Conservation (phyloP, 169 alveolate genomes). For the Amoebophrya sp. region DNA sequence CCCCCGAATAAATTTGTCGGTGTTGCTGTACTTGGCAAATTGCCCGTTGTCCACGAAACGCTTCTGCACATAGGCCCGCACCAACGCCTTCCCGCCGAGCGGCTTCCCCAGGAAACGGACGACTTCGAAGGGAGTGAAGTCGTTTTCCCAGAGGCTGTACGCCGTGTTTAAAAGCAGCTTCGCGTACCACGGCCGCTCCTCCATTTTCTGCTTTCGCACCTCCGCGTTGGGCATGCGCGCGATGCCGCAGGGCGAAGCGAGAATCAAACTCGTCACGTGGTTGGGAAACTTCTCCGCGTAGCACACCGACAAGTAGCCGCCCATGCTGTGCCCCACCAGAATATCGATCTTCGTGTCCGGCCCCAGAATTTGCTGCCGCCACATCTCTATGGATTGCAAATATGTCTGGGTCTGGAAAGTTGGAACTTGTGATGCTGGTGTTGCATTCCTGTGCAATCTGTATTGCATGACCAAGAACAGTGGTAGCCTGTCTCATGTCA, state of each 20-base stretch:
- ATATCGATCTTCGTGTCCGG: no score
- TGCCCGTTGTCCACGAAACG: background rate
- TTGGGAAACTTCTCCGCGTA: background rate
- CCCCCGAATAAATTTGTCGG: no score
- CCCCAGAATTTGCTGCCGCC: no score
- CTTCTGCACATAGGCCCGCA: background rate
- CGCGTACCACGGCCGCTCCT: background rate
- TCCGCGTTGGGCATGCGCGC: background rate
- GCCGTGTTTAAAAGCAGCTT: background rate
- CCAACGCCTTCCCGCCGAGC: background rate
- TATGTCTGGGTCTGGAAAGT: no score
- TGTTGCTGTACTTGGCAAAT: no score
- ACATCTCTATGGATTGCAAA: no score
- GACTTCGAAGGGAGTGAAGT: background rate
- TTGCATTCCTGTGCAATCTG: no score
- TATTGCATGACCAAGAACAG: no score
- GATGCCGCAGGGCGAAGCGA: background rate
- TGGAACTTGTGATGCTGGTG: no score
- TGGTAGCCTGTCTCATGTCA: no score
- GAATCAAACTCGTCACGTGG: background rate
- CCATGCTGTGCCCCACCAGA: background rate
- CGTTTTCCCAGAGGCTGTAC: background rate
- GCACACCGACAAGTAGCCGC: background rate
- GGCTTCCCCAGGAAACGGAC: background rate
- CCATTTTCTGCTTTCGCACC: background rate